phyloP scores from a whole-genome alignment of 192 early-diverging fungal genomes.

The Funneliformis mosseae region DNA sequence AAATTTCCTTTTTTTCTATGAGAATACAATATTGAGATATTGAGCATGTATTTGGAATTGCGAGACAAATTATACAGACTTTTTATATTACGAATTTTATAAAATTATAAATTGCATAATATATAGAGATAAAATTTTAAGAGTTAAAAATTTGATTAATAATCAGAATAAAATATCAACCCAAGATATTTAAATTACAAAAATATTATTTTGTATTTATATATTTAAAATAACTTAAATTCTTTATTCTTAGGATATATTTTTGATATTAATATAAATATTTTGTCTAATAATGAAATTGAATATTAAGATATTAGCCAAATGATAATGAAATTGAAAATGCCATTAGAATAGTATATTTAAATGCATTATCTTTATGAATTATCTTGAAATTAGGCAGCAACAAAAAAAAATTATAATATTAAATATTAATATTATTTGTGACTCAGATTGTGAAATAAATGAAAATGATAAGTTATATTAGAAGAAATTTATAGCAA shows the following conservation, averaged over 20 bases:
- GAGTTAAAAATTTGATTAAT: neutral
- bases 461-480: neutral
- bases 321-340: neutral
- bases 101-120: neutral
- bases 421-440: neutral
- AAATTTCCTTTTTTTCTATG: neutral
- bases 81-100: neutral
- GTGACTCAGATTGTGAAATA: neutral
- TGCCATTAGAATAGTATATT: neutral
- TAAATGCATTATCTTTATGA: neutral
- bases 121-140: neutral
- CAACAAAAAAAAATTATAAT: neutral
- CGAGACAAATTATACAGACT: neutral
- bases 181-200: neutral
- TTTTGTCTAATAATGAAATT: neutral
- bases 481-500: neutral
- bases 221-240: neutral
- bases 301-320: neutral
- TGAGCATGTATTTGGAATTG: neutral
- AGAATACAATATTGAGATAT: neutral
- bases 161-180: neutral
- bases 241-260: neutral
- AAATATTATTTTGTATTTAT: neutral
- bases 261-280: neutral
- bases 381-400: neutral